Percentiles rank a stretch among this genome's conserved stretches.
These are phyloP conservation scores for Rhizopogon rudus DNA, from an alignment of 768 basidiomycete species.

Conservation along the genomic window DNA sequence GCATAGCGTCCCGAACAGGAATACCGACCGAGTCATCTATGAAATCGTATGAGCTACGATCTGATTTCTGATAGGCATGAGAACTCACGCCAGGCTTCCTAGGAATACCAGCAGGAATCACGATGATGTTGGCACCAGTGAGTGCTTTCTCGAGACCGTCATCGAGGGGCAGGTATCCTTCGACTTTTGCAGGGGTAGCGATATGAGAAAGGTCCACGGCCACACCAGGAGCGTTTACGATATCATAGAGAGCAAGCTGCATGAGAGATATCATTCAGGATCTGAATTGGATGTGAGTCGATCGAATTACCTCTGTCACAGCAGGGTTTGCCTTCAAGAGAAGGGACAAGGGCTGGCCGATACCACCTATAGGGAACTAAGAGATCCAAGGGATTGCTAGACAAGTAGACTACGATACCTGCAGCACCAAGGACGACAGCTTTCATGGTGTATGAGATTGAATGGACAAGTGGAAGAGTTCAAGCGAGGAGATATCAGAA, in stretches of 20 bases:
- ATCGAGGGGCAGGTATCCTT: constrained; percentile 74
- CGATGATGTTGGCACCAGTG: constrained; percentile 81
- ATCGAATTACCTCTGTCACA: constrained; percentile 59
- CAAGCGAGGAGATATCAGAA: not conserved
- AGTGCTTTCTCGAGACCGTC: constrained; percentile 82
- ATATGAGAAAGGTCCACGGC: constrained; percentile 95
- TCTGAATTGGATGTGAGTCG: not conserved
- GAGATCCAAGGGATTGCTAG: not conserved
- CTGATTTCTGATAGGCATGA: not conserved
- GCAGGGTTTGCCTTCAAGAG: constrained; percentile 83
- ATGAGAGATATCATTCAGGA: constrained; percentile 1
- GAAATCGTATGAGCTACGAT: not conserved
- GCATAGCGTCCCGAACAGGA: constrained; percentile 2
- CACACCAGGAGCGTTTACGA: constrained; percentile 96
- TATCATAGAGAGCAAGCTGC: constrained; percentile 89
- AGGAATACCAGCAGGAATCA: constrained; percentile 96
- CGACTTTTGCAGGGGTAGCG: constrained; percentile 79
- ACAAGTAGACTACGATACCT: constrained; percentile 40
- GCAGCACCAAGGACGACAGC: constrained; percentile 96
- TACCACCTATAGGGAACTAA: constrained; percentile 60
- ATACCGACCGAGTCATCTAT: constrained; percentile 48
- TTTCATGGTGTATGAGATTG: constrained; percentile 38
- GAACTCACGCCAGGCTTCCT: constrained; percentile 85
- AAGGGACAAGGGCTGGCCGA: constrained; percentile 93
- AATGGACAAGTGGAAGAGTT: constrained; percentile 1